Evolutionary conservation across 2,329 filamentous ascomycete species (phyloP).

Genomic region (Monilinia fructigena): DNA sequence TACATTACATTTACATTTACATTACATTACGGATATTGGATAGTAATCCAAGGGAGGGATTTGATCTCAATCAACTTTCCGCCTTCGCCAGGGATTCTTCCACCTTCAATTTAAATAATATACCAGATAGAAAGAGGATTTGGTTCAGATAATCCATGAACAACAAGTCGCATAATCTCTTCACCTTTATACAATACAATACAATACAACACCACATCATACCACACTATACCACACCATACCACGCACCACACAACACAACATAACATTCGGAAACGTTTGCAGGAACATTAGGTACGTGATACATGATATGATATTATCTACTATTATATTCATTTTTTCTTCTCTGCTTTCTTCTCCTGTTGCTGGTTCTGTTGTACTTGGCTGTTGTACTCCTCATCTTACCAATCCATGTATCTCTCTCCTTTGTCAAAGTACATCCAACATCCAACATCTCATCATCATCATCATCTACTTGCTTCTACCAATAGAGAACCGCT

Average conservation of each 20-base stretch:
- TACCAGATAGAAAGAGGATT: not conserved
- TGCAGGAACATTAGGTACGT: not conserved
- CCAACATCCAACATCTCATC: too few species aligned
- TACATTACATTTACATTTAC: too few species aligned
- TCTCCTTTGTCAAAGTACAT: not conserved
- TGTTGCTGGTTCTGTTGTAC: not conserved
- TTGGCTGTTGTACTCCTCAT: conserved; percentile 3
- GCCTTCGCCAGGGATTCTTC: not conserved
- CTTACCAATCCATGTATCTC: not conserved
- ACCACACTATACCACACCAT: too few species aligned
- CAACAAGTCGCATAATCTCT: conserved; percentile 9
- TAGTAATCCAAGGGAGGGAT: not conserved
- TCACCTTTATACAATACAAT: not conserved
- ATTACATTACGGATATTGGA: too few species aligned
- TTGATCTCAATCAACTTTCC: not conserved
- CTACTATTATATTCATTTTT: not conserved
- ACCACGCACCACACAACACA: not conserved
- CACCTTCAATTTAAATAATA: not conserved
- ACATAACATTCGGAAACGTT: conserved; percentile 5
- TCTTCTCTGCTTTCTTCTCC: not conserved
- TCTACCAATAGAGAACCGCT: not conserved
- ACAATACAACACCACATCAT: not conserved
- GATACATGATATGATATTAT: too few species aligned
- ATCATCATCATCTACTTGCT: not conserved
- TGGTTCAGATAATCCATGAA: not conserved